Evolutionary conservation across 306 rosid genomes (phyloP), one percentile per base, ranked within the genome.

Genomic region (Canavalia ensiformis): DNA sequence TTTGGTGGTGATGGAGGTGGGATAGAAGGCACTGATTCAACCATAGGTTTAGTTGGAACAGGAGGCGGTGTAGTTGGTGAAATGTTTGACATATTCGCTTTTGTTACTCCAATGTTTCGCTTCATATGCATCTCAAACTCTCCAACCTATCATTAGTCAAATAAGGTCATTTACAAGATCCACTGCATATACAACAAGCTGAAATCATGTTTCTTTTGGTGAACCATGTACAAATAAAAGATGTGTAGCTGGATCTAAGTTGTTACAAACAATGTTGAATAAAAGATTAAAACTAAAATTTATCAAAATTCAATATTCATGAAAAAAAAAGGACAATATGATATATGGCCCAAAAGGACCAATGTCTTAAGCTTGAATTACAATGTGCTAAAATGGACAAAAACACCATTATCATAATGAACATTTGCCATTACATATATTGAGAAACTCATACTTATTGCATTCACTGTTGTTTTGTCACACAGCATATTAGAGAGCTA

Each of bases 51-150:
- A 45, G 88, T 66, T 76, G 95, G 94, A 88, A 92, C 79, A 72
- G 89, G 95, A 8, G 90, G 94, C 1, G 92, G 82, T 46, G 76
- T 73, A 29, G 62, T 83, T 37, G 95, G 97, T 0, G 90, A 89
- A 85, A 89, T 87, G 88, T 72, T 75, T 65, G 95, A 84, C 82
- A 87, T 8, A 4, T 90, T 91, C 74, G 85, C 74, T 67, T 52
- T 77, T 56, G 88, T 84, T 55, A 67, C 94, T 83, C 91, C 97
- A 76, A 92, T 35, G 54, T 88, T 89, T 59, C 97, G 90, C 90
- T 88, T 92, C 71, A 92, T 65, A 84, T 91, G 94, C 97, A 92
- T 92, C 82, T 92, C 91, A 82, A 88, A 91, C 56, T 89, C 97
- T 79, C 97, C 97, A 84, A 92, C 85, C 97, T 92, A 70, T 63